Evolutionary conservation across 345 rosid genomes (phyloP), one percentile per base, ranked within the genome.

Genomic region (Rhodomyrtus tomentosa): DNA sequence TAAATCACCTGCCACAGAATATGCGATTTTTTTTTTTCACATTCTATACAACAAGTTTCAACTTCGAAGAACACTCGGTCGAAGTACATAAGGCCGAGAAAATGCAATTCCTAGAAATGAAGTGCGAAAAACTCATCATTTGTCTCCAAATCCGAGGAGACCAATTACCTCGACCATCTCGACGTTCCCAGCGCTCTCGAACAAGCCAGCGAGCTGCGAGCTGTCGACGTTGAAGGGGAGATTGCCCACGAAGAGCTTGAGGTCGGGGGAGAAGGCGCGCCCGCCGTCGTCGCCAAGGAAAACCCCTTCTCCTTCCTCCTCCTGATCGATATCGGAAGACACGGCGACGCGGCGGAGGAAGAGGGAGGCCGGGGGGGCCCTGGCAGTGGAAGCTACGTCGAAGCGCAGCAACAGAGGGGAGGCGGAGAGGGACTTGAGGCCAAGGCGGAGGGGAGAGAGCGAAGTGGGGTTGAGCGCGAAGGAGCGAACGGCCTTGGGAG

Each of bases 171-270:
- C 99, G 84, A 95, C 98, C 98, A 94, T 92, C 94, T 97, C 95
- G 81, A 97, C 98, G 88, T 90, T 94, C 52, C 98, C 99, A 38
- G 92, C 98, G 82, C 83, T 84, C 84, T 91, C 95, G 79, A 97
- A 97, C 84, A 97, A 85, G 49, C 83, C 93, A 73, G 99, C 99
- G 40, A 97, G 98, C 94, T 93, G 98, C 22, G 96, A 91, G 85
- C 99, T 95, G 89, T 93, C 98, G 80, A 92, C 98, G 51, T 51
- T 90, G 80, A 97, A 97, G 3, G 99, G 98, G 73, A 97, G 98
- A 82, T 97, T 97, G 84, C 99, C 99, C 81, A 97, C 99, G 88
- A 97, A 97, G 85, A 97, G 89, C 68, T 95, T 95, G 55, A 94
- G 91, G 93, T 95, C 96, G 10, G 92, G 88, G 18, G 98, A 91